Evolutionary conservation across 495 filamentous ascomycete species (phyloP).

Genomic region (Pyronema omphalodes): DNA sequence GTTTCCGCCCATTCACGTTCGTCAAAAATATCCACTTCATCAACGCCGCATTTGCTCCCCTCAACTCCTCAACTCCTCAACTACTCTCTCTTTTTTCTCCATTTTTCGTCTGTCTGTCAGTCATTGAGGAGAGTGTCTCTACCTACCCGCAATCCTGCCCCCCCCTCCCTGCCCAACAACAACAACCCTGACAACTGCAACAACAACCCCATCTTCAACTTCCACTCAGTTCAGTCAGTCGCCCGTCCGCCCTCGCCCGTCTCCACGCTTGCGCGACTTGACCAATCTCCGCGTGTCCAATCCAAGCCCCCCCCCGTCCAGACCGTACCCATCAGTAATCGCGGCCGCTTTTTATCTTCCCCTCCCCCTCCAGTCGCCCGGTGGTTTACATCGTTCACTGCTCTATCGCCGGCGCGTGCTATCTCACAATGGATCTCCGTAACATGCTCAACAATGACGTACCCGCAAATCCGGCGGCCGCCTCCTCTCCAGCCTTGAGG

Average conservation of each 20-base stretch:
- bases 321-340: background rate
- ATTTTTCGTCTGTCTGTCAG: background rate
- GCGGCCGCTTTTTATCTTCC: conserved; percentile 1
- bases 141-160: conserved; percentile 10
- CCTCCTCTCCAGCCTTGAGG: conserved; percentile 2
- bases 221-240: background rate
- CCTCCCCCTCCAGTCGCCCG: conserved; percentile 1
- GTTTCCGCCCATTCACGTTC: too few species aligned
- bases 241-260: background rate
- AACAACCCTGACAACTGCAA: background rate
- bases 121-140: conserved; percentile 2
- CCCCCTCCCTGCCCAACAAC: conserved; percentile 1
- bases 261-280: background rate
- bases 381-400: conserved; percentile 2
- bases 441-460: conserved; percentile 18
- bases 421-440: conserved; percentile 18
- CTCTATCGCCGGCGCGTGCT: conserved; percentile 1
- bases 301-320: background rate
- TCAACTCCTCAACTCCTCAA: background rate
- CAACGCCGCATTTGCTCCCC: too few species aligned
- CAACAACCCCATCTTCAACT: background rate
- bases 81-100: background rate
- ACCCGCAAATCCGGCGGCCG: conserved; percentile 8
- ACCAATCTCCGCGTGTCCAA: background rate
- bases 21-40: too few species aligned